phyloP scores from a whole-genome alignment of 2,329 filamentous ascomycete species.

The Magnaporthiopsis incrustans region DNA sequence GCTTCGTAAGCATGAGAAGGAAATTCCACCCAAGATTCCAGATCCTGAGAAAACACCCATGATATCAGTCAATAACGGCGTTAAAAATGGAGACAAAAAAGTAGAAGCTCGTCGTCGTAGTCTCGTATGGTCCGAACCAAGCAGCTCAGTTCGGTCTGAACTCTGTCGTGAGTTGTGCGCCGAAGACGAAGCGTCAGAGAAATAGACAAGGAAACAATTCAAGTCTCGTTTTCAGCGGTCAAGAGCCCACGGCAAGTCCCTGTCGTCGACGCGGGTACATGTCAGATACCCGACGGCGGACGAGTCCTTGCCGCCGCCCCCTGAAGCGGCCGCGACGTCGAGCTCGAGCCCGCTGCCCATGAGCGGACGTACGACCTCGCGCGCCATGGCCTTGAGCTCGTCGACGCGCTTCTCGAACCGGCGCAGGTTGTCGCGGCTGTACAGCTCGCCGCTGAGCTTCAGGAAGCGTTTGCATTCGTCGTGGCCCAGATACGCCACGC shows the following conservation, averaged over 20 bases:
- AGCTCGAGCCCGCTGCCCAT: slow-evolving; percentile 82
- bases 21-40: slow-evolving; percentile 1
- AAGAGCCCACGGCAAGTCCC: slow-evolving; percentile 42
- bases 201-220: no score
- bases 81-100: not conserved
- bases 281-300: slow-evolving; percentile 39
- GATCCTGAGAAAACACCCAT: slow-evolving; percentile 1
- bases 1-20: not conserved
- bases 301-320: slow-evolving; percentile 28
- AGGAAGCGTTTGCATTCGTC: slow-evolving; percentile 89
- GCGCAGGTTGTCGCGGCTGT: slow-evolving; percentile 77
- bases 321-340: slow-evolving; percentile 43
- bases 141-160: not conserved
- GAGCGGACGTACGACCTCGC: slow-evolving; percentile 74
- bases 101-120: not conserved
- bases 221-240: slow-evolving; percentile 20
- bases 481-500: slow-evolving; percentile 63
- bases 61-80: not conserved
- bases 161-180: not conserved
- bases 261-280: slow-evolving; percentile 38
- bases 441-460: slow-evolving; percentile 73
- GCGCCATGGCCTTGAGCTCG: slow-evolving; percentile 77
- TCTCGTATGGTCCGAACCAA: not conserved
- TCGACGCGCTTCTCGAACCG: slow-evolving; percentile 82
- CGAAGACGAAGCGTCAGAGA: not conserved